phyloP scores from a whole-genome alignment of 129 eudicot genomes.

The Helianthus annuus region DNA sequence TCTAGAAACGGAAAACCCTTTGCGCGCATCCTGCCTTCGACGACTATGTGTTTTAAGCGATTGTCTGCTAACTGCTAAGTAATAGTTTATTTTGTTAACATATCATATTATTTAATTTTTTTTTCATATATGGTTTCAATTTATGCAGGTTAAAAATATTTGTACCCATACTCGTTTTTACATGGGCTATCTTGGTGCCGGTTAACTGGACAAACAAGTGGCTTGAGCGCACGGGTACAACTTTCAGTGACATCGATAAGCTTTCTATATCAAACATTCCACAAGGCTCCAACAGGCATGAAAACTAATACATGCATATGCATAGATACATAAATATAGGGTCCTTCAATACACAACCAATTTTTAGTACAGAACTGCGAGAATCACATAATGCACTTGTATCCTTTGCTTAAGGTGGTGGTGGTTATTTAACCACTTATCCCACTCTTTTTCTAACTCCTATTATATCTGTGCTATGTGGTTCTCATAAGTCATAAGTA shows the following conservation, averaged over 20 bases:
- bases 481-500: too few relatives aligned
- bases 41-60: too few relatives aligned
- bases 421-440: too few relatives aligned
- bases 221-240: slow-evolving; percentile 36
- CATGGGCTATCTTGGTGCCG: slow-evolving; percentile 81
- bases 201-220: slow-evolving; percentile 82
- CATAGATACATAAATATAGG: too few relatives aligned
- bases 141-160: slow-evolving; percentile 81
- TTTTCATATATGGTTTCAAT: not conserved
- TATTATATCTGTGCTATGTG: too few relatives aligned
- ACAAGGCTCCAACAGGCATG: slow-evolving; percentile 70
- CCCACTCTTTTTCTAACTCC: too few relatives aligned
- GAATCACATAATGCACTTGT: not conserved
- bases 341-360: too few relatives aligned
- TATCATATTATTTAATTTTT: not conserved
- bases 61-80: too few relatives aligned
- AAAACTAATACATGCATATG: not conserved
- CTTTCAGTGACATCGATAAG: slow-evolving; percentile 75
- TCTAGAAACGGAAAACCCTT: too few relatives aligned
- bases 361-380: too few relatives aligned
- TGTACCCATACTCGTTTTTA: slow-evolving; percentile 72
- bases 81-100: not conserved
- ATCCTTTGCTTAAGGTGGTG: too few relatives aligned
- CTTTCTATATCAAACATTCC: slow-evolving; percentile 92
- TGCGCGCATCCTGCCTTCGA: too few relatives aligned